phyloP scores from a whole-genome alignment of 176 grass and related monocot genomes.

The Lolium rigidum region DNA sequence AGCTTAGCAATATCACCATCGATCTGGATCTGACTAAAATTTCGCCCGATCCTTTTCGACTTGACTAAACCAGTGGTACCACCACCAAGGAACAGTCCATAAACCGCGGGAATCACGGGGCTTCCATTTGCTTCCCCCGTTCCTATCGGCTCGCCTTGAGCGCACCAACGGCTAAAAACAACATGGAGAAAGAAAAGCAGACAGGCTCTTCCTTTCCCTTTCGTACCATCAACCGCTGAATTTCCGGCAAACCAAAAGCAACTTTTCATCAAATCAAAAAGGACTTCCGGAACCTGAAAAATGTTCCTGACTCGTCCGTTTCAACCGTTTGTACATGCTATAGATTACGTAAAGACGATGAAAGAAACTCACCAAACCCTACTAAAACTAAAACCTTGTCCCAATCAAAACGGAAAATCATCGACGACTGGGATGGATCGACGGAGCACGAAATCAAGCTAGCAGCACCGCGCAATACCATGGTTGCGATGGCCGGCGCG shows the following conservation, averaged over 20 bases:
- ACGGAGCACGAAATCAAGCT: conserved; percentile 10
- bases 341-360: neutral
- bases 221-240: neutral
- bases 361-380: conserved; percentile 17
- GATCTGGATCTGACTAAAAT: conserved; percentile 16
- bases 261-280: conserved; percentile 22
- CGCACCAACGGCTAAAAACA: conserved; percentile 28
- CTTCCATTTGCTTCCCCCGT: neutral
- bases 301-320: neutral
- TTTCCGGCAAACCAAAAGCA: neutral
- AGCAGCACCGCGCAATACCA: neutral
- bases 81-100: neutral
- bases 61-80: neutral
- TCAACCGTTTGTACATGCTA: conserved; percentile 12
- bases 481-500: neutral
- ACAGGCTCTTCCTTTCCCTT: neutral
- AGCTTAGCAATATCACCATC: neutral
- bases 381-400: conserved; percentile 2
- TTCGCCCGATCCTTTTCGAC: neutral
- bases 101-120: conserved; percentile 34
- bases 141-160: neutral
- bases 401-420: neutral
- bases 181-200: neutral
- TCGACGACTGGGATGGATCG: neutral
- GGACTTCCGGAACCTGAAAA: neutral